Conservation (phyloP, 108 stramenopile species). For the Nitzschia sp. region DNA sequence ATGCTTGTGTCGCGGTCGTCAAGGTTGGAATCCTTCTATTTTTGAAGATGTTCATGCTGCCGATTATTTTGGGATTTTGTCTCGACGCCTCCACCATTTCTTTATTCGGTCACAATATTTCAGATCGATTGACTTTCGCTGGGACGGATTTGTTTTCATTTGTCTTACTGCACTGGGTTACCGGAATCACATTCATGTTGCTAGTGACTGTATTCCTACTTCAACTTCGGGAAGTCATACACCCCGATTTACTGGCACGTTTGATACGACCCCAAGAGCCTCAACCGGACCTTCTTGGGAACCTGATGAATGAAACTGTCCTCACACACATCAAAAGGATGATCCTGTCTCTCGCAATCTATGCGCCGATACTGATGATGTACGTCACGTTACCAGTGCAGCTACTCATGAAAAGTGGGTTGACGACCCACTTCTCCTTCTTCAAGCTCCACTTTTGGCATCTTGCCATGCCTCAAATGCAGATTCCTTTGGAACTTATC, state of each 20-base stretch:
- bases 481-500: conserved; percentile 90
- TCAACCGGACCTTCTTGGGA: conserved; percentile 93
- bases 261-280: conserved; percentile 97
- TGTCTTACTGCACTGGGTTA: conserved; percentile 83
- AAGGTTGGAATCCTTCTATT: conserved; percentile 85
- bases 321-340: conserved; percentile 87
- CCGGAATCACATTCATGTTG: conserved; percentile 98
- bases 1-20: conserved; percentile 61
- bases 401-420: conserved; percentile 37
- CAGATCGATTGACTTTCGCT: conserved; percentile 60
- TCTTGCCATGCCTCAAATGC: conserved; percentile 80
- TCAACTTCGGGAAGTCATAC: conserved; percentile 91
- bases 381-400: conserved; percentile 73
- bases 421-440: conserved; percentile 49
- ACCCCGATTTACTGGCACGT: conserved; percentile 87
- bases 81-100: conserved; percentile 70
- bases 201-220: conserved; percentile 92
- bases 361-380: conserved; percentile 59
- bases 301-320: conserved; percentile 87
- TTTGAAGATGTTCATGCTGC: conserved; percentile 86
- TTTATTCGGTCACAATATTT: conserved; percentile 55
- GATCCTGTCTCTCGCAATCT: conserved; percentile 67
- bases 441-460: conserved; percentile 78
- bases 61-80: conserved; percentile 69
- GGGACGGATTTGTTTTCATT: conserved; percentile 80